Evolutionary conservation across 352 stramenopile genomes (phyloP), one percentile per base, ranked within the genome.

Genomic region (Phytophthora sansomeana): DNA sequence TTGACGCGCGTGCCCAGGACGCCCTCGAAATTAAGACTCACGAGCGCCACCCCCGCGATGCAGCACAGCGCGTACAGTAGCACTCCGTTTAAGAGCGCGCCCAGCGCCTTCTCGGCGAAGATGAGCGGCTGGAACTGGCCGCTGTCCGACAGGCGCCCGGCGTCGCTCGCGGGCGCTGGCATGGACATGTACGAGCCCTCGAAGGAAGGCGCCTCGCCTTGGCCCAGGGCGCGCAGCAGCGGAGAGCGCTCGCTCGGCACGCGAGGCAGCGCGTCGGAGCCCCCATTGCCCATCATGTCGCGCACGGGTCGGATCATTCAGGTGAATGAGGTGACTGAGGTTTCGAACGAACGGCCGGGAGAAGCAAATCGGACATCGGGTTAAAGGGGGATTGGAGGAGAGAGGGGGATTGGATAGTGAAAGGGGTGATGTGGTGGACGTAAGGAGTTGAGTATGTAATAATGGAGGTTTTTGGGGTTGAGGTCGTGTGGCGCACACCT

Each of bases 131-230:
- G 84, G 73, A 95, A 95, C 60, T 86, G 72, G 16, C 66, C 73
- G 5, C 30, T 60, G 70, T 81, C 69, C 39, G 74, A 79, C 35
- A 75, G 41, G 0, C 68, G 61, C 9, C 42, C 58, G 13, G 52
- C 57, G 35, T 71, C 53, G 51, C 47, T 72, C 4, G 44, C 26
- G 14, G 61, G 60, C 16, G 77, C 65, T 4, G 83, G 75, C 63
- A 95, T 84, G 26, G 86, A 84, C 80, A 91, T 90, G 75, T 95
- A 95, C 51, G 80, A 69, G 47, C 76, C 81, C 54, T 93, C 86
- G 44, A 80, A 87, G 24, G 83, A 88, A 19, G 75, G 74, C 28
- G 81, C 85, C 14, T 67, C 69, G 26, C 67, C 69, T 24, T 64
- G 51, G 17, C 81, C 75, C 38, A 94, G 57, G 10, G 73, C 83